Base-by-base conservation (phyloP, 2,329 filamentous ascomycete genomes). In the Botrytis cinerea region DNA sequence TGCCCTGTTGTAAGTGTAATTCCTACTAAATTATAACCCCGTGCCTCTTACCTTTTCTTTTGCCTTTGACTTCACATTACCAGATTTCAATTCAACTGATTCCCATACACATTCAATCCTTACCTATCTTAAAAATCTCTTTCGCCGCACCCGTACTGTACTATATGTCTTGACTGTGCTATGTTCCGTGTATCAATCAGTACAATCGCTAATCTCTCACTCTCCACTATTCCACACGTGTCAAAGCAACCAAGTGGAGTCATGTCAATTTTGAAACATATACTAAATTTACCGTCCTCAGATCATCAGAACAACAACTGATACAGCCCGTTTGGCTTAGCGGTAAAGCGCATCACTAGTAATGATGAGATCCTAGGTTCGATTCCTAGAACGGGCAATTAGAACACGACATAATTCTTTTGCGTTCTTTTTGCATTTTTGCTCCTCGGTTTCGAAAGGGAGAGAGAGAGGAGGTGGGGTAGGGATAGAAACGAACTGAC, bases 221-320 rank as follows among this genome's bases (percentile, higher is more conserved):
- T 28, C 38, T 5, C 61, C 61, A 45, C 35, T 20, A n/a, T 38
- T 2, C 40, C 14, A 63, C 16, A 16, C 12, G 25, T n/a, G 2
- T n/a, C 61, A 43, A 20, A 28, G 8, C 6, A 45, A 32, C 16
- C 9, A 45, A 32, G 61, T 63, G 61, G 61, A n/a, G 38, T n/a
- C 20, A 18, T 0, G 1, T 3, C 4, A 7, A 7, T 0, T 4
- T 43, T 20, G 2, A n/a, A 40, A 14, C 0, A 54, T 54, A 40
- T 67, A 28, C 0, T 12, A 1, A 28, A 51, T 38, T 38, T 25
- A 0, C 2, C 0, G 1, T 0, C 0, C 0, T 1, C 0, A 1
- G 0, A 10, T 4, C 8, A 54, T 22, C 4, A 22, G 5, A 40
- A 22, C 2, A 40, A 7, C 9, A 40, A 28, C 9, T 16, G 9